Evolutionary conservation across 73 alveolate genomes (phyloP).

Genomic region (Paramecium pentaurelia): DNA sequence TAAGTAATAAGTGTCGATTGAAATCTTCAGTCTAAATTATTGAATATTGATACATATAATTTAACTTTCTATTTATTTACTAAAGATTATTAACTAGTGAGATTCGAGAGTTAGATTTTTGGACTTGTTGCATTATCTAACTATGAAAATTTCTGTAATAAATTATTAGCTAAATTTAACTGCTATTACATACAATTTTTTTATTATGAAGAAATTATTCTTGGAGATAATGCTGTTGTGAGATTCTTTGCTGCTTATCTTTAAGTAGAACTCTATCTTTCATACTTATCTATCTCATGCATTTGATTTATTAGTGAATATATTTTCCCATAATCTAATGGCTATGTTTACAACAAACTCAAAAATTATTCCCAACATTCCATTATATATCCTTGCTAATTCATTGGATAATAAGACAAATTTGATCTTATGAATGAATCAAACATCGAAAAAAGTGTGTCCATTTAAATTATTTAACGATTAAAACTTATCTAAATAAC

Average conservation of each 20-base stretch:
- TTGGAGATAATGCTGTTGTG: constrained; percentile 30
- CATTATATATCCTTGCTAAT: not conserved
- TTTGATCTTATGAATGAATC: not conserved
- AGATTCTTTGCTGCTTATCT: not conserved
- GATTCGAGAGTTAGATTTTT: not conserved
- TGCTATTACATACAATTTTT: not conserved
- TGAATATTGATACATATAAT: not conserved
- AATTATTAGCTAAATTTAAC: constrained; percentile 2
- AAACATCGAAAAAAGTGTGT: not conserved
- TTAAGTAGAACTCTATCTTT: not conserved
- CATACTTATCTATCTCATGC: not conserved
- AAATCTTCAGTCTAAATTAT: constrained; percentile 1
- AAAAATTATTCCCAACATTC: constrained; percentile 10
- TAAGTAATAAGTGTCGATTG: not conserved
- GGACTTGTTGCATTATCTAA: constrained; percentile 11
- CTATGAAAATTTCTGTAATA: constrained; percentile 27
- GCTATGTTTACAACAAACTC: not conserved
- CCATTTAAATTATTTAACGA: constrained; percentile 23
- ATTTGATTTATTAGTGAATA: constrained; percentile 2
- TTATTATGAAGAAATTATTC: not conserved
- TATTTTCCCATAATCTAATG: constrained; percentile 28
- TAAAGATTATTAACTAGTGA: constrained; percentile 22
- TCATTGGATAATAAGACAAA: not conserved
- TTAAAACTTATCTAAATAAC: not conserved
- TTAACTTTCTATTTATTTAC: not conserved